Percentiles rank a stretch among this genome's conserved stretches.
These are phyloP conservation scores for Epichloe elymi DNA, from an alignment of 2,329 filamentous ascomycete genomes.

Conservation along the genomic window DNA sequence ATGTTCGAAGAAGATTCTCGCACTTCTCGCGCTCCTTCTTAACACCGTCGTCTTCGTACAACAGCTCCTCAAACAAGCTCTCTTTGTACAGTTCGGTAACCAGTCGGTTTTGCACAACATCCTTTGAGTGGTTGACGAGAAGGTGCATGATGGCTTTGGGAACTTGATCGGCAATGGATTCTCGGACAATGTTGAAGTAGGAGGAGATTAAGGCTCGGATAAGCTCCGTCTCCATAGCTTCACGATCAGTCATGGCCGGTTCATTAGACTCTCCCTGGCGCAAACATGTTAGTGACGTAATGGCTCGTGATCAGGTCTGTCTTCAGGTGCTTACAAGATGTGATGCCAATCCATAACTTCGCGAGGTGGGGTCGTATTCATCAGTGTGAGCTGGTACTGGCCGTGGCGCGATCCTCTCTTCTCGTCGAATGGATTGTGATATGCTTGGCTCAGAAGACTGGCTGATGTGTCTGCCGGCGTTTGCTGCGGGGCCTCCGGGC, in stretches of 20 bases:
- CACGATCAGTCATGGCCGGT: conserved; percentile 83
- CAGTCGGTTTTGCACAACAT: conserved; percentile 91
- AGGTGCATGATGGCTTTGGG: conserved; percentile 99
- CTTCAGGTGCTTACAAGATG: conserved; percentile 42
- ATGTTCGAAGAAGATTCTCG: conserved; percentile 87
- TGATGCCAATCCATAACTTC: conserved; percentile 29
- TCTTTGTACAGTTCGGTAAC: conserved; percentile 95
- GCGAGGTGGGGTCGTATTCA: conserved; percentile 28
- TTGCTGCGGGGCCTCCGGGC: conserved; percentile 20
- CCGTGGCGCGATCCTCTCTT: conserved; percentile 43
- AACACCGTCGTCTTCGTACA: conserved; percentile 95
- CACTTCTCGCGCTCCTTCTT: conserved; percentile 98
- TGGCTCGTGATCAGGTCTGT: not conserved
- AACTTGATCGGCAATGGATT: conserved; percentile 96
- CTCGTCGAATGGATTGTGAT: conserved; percentile 69
- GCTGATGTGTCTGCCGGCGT: conserved; percentile 52
- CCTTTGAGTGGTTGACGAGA: conserved; percentile 95
- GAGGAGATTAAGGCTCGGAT: conserved; percentile 93
- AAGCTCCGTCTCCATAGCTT: conserved; percentile 93
- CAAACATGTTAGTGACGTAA: conserved; percentile 6
- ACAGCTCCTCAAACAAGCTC: conserved; percentile 73
- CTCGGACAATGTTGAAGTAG: conserved; percentile 98
- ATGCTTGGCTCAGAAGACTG: conserved; percentile 71
- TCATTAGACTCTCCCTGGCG: conserved; percentile 49
- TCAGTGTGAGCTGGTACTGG: conserved; percentile 30